Percentiles rank a stretch among this genome's conserved stretches.
These are phyloP conservation scores for Fusarium fujikuroi DNA, from an alignment of 2,329 filamentous ascomycete genomes.

Conservation along the genomic window DNA sequence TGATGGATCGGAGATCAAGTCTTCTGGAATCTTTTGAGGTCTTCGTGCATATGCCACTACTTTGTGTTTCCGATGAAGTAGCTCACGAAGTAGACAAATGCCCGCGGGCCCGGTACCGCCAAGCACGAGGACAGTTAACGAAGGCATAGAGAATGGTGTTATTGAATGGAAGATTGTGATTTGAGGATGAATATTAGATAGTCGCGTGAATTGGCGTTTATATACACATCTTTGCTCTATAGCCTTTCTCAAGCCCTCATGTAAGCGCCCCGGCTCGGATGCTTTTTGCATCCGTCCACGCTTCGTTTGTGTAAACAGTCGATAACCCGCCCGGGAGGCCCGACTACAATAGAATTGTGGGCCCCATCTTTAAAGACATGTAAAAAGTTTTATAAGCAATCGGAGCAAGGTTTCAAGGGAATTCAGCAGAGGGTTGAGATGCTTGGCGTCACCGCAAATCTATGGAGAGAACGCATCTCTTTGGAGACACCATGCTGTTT, in stretches of 20 bases:
- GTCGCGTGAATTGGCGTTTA: no score
- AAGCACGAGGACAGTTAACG: slow-evolving; percentile 37
- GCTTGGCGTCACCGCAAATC: neutral
- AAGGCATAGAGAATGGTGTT: neutral
- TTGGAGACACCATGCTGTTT: slow-evolving; percentile 3
- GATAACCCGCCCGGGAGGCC: no score
- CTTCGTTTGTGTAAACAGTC: no score
- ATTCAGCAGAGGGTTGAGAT: neutral
- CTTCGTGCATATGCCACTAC: slow-evolving; percentile 36
- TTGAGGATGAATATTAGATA: no score
- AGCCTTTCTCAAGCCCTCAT: no score
- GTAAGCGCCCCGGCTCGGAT: no score
- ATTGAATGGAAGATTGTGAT: no score
- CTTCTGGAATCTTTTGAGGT: slow-evolving; percentile 11
- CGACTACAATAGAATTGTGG: no score
- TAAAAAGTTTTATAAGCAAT: neutral
- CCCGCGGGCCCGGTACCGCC: slow-evolving; percentile 49
- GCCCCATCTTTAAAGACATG: no score
- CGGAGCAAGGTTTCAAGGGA: neutral
- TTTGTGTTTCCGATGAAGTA: slow-evolving; percentile 41
- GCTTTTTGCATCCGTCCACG: no score
- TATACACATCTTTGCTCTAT: no score
- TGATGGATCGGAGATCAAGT: neutral
- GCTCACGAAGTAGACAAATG: slow-evolving; percentile 46
- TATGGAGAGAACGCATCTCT: neutral